Conservation (phyloP, 2,329 filamentous ascomycete genomes). For the Diaporthe eres region DNA sequence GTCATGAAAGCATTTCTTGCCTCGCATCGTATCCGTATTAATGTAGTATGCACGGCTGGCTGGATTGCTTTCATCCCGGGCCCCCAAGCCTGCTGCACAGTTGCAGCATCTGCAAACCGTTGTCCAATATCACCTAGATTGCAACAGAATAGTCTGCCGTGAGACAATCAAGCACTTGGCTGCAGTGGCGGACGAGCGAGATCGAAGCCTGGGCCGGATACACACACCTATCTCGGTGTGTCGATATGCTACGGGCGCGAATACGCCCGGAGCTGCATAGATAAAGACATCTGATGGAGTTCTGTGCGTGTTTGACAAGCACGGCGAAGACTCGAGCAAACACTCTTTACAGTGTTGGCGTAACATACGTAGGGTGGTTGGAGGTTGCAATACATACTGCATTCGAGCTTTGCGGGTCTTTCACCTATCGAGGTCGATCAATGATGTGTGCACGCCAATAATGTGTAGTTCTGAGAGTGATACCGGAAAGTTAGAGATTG, state of each 20-base stretch:
- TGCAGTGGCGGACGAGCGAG: neutral
- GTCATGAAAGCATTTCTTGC: no score
- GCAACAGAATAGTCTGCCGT: neutral
- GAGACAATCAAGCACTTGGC: slow-evolving; percentile 6
- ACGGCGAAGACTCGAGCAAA: neutral
- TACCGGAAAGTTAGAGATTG: neutral
- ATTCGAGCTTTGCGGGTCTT: neutral
- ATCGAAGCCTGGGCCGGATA: neutral
- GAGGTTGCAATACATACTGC: neutral
- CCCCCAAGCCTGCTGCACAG: neutral
- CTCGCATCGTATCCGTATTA: neutral
- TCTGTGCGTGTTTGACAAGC: slow-evolving; percentile 14
- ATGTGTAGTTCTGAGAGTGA: neutral
- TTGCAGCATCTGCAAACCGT: neutral
- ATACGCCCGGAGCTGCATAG: neutral
- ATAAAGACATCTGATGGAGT: neutral
- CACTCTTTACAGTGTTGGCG: neutral
- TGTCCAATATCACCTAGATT: neutral
- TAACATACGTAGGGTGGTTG: neutral
- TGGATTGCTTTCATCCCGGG: neutral
- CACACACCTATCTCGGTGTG: neutral
- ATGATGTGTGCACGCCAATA: neutral
- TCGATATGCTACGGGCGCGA: no score
- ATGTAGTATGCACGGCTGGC: neutral
- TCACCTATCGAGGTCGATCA: neutral